Conservation (phyloP, 108 stramenopile genomes). For the Nitzschia putrida region DNA sequence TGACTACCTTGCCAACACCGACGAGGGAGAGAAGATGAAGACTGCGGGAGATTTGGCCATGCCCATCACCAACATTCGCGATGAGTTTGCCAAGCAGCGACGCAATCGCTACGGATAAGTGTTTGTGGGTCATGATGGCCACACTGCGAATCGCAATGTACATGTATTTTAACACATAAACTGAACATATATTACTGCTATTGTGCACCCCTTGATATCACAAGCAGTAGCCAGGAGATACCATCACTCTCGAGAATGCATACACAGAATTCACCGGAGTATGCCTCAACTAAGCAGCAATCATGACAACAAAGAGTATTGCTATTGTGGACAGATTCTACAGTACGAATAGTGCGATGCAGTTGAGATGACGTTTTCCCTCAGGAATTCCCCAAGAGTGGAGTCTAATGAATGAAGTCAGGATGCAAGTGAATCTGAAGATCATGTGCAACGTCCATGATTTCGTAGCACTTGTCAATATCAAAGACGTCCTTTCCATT, state of each 20-base stretch:
- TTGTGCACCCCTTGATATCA: background rate
- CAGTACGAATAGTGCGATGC: background rate
- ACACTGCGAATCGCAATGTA: background rate
- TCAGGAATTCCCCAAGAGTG: too few relatives aligned
- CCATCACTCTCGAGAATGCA: background rate
- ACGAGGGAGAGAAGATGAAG: slow-evolving; percentile 21
- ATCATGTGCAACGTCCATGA: slow-evolving; percentile 60
- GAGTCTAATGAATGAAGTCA: slow-evolving; percentile 13
- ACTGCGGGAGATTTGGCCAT: slow-evolving; percentile 24
- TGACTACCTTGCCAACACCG: slow-evolving; percentile 15
- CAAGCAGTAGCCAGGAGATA: background rate
- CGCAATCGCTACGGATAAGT: background rate
- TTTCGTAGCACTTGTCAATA: slow-evolving; percentile 60
- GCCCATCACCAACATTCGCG: slow-evolving; percentile 43
- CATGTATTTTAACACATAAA: background rate
- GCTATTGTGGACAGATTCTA: background rate
- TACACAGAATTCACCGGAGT: too few relatives aligned
- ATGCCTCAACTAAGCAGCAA: too few relatives aligned
- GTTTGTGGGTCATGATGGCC: background rate
- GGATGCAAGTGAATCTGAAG: slow-evolving; percentile 51
- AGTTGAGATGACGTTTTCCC: background rate
- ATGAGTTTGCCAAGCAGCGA: slow-evolving; percentile 13
- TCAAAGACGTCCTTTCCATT: slow-evolving; percentile 70
- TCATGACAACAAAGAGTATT: too few relatives aligned
- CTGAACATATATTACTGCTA: background rate